Base-by-base conservation (phyloP, 1,139 yeast genomes). In the Yamadazyma dendronema region DNA sequence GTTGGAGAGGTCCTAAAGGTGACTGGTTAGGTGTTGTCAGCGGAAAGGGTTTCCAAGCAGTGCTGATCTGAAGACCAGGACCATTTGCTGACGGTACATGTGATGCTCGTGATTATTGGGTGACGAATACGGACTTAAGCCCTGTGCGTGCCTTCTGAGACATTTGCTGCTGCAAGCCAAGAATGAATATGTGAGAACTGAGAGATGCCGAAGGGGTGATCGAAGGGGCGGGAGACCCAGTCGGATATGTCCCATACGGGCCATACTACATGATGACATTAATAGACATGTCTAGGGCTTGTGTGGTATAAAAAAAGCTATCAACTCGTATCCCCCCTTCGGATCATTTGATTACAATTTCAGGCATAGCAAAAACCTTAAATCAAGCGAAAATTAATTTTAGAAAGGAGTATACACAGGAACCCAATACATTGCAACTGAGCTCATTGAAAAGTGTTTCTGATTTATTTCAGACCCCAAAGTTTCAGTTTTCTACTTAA, bases 1-100 rank as follows among this genome's bases (percentile, higher is more conserved):
- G 84, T 35, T 89, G 97, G 96, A 72, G 79, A 47, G 65, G 70
- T 1, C 64, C 61, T 8, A 50, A 48, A 25, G 95, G 92, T 14
- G 83, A 81, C 45, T 87, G 95, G 92, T 70, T 86, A 52, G 96
- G 95, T 4, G 79, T 79, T 16, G 86, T 84, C 13, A 71, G 84
- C 46, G 96, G 96, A 5, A 81, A 82, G 47, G 84, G 85, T 2
- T 79, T 88, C 48, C 96, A 88, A 56, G 89, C 84, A 3, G 83
- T 86, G 14, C 74, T 65, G 54, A 46, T 73, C 33, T 55, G 48
- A 34, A 12, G 23, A 7, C 23, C 9, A 7, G 23, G 23, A 21
- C 7, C n/a, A n/a, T n/a, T n/a, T n/a, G n/a, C n/a, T n/a, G n/a
- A n/a, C n/a, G 22, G 12, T 11, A 7, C 11, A 6, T 11, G 6